Conservation (phyloP, 129 eudicot species). For the Lonicera japonica region DNA sequence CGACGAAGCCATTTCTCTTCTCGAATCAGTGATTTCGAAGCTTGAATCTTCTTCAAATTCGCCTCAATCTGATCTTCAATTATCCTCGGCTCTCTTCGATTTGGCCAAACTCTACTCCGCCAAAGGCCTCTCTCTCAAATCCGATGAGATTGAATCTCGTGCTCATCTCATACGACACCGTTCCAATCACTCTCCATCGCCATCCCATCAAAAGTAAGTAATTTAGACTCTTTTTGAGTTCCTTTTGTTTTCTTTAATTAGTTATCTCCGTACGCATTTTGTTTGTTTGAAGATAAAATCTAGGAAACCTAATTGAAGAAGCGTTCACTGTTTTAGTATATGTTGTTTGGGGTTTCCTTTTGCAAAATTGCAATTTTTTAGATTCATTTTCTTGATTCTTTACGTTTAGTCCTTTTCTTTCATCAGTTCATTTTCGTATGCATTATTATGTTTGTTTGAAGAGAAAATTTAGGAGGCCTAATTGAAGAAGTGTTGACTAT, state of each 20-base stretch:
- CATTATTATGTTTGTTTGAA: no score
- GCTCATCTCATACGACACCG: slow-evolving; percentile 24
- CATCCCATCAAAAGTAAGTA: slow-evolving; percentile 5
- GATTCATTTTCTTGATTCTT: no score
- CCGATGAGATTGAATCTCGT: slow-evolving; percentile 36
- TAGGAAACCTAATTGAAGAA: no score
- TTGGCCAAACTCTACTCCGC: slow-evolving; percentile 53
- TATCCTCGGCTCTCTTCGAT: slow-evolving; percentile 45
- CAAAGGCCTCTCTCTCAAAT: slow-evolving; percentile 47
- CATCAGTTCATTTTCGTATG: no score
- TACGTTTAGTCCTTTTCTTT: no score
- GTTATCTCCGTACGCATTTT: neutral
- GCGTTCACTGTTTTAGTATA: no score
- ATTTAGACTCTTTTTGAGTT: neutral
- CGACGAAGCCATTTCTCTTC: slow-evolving; percentile 40
- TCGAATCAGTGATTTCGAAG: slow-evolving; percentile 34
- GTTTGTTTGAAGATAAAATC: no score
- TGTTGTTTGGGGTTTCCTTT: no score
- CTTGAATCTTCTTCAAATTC: slow-evolving; percentile 24
- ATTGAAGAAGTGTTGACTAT: no score
- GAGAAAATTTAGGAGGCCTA: no score
- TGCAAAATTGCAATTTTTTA: no score
- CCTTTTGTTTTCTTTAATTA: neutral
- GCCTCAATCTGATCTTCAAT: slow-evolving; percentile 19
- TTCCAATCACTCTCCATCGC: neutral